phyloP scores from a whole-genome alignment of 2,329 filamentous ascomycete species.

The Lecanoromycetidae sp. region DNA sequence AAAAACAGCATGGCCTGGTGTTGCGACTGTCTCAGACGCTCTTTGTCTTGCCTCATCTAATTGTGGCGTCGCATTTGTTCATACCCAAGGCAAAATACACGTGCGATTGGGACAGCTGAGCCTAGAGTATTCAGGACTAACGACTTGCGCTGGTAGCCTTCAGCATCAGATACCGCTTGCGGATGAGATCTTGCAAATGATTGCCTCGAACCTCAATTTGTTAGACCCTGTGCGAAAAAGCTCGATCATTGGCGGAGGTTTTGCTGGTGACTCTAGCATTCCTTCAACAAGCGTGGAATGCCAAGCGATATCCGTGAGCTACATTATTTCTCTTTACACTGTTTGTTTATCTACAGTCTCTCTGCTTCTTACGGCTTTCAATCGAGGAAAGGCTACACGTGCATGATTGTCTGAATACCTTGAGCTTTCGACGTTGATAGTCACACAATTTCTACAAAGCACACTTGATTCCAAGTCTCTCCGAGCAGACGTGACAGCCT shows the following conservation, averaged over 20 bases:
- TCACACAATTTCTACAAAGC: too few relatives aligned
- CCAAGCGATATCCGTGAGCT: constrained; percentile 1
- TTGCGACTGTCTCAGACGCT: too few relatives aligned
- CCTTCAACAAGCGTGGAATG: constrained; percentile 2
- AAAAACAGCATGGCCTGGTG: too few relatives aligned
- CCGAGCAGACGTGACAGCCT: background rate
- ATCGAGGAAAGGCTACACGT: background rate
- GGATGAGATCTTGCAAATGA: background rate
- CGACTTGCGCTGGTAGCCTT: too few relatives aligned
- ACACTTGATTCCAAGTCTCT: background rate
- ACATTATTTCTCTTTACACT: background rate
- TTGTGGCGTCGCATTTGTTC: too few relatives aligned
- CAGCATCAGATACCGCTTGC: background rate
- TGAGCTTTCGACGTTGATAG: too few relatives aligned
- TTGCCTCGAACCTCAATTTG: background rate
- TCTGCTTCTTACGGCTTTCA: background rate
- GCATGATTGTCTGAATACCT: too few relatives aligned
- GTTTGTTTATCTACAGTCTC: constrained; percentile 4
- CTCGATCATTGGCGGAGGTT: background rate
- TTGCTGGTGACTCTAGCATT: background rate
- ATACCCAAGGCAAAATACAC: too few relatives aligned
- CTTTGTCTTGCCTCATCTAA: too few relatives aligned
- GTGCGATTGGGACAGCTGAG: too few relatives aligned
- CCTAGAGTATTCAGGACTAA: too few relatives aligned
- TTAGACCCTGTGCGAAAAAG: too few relatives aligned